These are phyloP conservation scores for Claviceps quebecensis DNA, from an alignment of 2,329 filamentous ascomycete species.

Conservation along the genomic window DNA sequence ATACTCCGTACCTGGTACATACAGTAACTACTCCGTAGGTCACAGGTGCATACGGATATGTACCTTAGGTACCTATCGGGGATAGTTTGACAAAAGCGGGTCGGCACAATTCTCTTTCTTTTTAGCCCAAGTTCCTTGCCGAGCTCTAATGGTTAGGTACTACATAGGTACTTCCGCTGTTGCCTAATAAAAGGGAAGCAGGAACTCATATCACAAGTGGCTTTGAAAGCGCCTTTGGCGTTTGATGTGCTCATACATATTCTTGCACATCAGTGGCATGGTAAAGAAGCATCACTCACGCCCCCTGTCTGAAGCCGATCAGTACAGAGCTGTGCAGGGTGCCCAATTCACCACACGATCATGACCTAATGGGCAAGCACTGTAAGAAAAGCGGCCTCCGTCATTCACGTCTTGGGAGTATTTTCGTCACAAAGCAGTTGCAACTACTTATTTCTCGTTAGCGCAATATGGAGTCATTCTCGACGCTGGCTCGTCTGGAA, in stretches of 20 bases:
- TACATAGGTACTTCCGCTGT: too few relatives aligned
- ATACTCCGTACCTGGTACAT: too few relatives aligned
- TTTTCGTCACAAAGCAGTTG: not conserved
- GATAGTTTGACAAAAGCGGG: too few relatives aligned
- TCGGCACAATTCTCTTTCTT: too few relatives aligned
- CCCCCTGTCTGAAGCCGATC: not conserved
- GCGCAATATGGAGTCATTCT: slow-evolving; percentile 83
- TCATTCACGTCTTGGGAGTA: not conserved
- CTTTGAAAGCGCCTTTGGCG: not conserved
- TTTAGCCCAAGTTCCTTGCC: too few relatives aligned
- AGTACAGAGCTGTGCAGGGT: not conserved
- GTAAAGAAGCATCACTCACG: not conserved
- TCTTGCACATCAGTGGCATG: not conserved
- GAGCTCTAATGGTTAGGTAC: too few relatives aligned
- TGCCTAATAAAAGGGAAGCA: too few relatives aligned
- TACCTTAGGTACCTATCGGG: too few relatives aligned
- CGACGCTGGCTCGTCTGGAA: slow-evolving; percentile 95
- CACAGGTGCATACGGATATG: too few relatives aligned
- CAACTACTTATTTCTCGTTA: slow-evolving; percentile 13
- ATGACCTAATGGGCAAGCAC: slow-evolving; percentile 15
- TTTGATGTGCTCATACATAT: not conserved
- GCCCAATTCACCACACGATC: not conserved
- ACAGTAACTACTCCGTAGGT: too few relatives aligned
- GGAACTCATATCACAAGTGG: not conserved
- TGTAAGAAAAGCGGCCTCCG: slow-evolving; percentile 10